These are phyloP conservation scores for Colletotrichum sp. DNA, from an alignment of 2,329 filamentous ascomycete genomes.

Conservation along the genomic window DNA sequence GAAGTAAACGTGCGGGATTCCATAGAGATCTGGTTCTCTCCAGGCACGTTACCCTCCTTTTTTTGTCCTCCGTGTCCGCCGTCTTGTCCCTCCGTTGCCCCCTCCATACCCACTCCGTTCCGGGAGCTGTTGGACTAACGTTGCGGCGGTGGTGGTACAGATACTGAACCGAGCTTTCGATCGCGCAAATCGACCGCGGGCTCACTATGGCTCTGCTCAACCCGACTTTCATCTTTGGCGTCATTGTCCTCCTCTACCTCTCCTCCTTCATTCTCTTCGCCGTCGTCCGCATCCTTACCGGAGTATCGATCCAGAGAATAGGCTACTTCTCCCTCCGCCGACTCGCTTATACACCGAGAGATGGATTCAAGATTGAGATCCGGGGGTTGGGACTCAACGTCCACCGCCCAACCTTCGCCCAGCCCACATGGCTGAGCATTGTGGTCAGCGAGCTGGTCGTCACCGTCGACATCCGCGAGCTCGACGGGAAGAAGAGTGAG, in stretches of 20 bases:
- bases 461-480: slow-evolving; percentile 76
- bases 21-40: slow-evolving; percentile 16
- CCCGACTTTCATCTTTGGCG: slow-evolving; percentile 85
- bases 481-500: slow-evolving; percentile 57
- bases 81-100: neutral
- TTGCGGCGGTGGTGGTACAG: neutral
- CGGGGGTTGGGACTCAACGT: slow-evolving; percentile 86
- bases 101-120: neutral
- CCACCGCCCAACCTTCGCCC: slow-evolving; percentile 93
- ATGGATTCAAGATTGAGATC: slow-evolving; percentile 89
- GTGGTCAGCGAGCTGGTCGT: slow-evolving; percentile 85
- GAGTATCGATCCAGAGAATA: slow-evolving; percentile 93
- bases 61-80: neutral
- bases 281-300: slow-evolving; percentile 88
- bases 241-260: slow-evolving; percentile 86
- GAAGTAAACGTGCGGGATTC: slow-evolving; percentile 19
- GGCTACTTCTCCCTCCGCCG: slow-evolving; percentile 92
- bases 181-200: slow-evolving; percentile 6
- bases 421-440: slow-evolving; percentile 95
- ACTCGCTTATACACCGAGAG: slow-evolving; percentile 85
- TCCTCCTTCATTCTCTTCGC: slow-evolving; percentile 94
- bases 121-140: neutral
- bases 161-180: slow-evolving; percentile 8
- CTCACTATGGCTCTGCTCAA: slow-evolving; percentile 67
- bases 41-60: slow-evolving; percentile 1